Evolutionary conservation across 2,329 filamentous ascomycete genomes (phyloP).

Genomic region (Ophiostoma quercus): DNA sequence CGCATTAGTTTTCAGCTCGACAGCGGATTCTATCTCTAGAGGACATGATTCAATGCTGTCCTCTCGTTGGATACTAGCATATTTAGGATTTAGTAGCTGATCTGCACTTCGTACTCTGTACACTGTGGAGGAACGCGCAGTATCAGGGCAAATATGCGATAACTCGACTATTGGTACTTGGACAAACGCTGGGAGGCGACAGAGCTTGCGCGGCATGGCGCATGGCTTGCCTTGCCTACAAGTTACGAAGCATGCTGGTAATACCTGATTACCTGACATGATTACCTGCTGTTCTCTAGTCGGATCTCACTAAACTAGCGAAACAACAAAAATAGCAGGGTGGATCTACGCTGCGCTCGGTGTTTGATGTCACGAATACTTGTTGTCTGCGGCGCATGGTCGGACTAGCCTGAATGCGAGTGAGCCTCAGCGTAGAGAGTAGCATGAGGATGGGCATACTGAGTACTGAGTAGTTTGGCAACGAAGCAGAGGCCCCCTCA

Average conservation of each 20-base stretch:
- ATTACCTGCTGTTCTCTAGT: not conserved
- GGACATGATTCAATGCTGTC: not conserved
- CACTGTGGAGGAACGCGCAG: too few relatives aligned
- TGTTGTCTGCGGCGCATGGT: not conserved
- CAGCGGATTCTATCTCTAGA: not conserved
- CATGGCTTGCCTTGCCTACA: too few relatives aligned
- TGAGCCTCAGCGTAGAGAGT: too few relatives aligned
- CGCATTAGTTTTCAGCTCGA: conserved; percentile 7
- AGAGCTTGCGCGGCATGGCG: conserved; percentile 1
- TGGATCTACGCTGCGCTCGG: not conserved
- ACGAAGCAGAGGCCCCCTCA: not conserved
- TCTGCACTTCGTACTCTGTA: too few relatives aligned
- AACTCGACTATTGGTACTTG: too few relatives aligned
- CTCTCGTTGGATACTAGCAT: not conserved
- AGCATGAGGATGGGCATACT: too few relatives aligned
- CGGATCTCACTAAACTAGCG: not conserved
- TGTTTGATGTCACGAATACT: not conserved
- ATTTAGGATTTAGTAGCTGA: not conserved
- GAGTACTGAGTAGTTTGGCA: too few relatives aligned
- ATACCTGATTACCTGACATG: not conserved
- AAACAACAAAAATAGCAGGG: not conserved
- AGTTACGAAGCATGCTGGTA: too few relatives aligned
- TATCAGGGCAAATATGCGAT: too few relatives aligned
- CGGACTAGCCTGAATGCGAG: not conserved
- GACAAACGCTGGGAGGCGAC: not conserved